Evolutionary conservation across 1,139 yeast species (phyloP).

Genomic region (Tardiomyces blankii): DNA sequence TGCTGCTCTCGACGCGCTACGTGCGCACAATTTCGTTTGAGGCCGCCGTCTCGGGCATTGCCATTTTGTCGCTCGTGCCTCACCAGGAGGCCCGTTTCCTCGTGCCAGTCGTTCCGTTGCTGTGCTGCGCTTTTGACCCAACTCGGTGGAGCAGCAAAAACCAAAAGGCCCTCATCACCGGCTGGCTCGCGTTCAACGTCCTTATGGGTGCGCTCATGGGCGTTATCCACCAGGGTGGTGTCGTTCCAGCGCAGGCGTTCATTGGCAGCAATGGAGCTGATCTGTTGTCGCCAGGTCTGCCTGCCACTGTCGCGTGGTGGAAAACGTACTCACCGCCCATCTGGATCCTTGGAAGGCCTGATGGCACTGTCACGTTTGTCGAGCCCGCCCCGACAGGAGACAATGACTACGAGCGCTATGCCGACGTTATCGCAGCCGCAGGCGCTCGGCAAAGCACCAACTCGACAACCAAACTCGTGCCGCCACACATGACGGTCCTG

Average conservation of each 20-base stretch:
- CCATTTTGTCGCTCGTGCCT: conserved; percentile 56
- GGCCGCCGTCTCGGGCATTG: conserved; percentile 50
- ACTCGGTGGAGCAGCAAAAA: conserved; percentile 7
- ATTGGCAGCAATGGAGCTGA: conserved; percentile 17
- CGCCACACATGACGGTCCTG: conserved; percentile 21
- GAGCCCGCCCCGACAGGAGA: conserved; percentile 17
- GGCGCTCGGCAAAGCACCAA: neutral
- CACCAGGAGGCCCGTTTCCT: conserved; percentile 90
- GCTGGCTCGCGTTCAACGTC: conserved; percentile 39
- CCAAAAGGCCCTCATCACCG: conserved; percentile 7
- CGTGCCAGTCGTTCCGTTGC: conserved; percentile 63
- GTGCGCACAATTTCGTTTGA: conserved; percentile 30
- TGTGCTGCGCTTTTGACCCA: conserved; percentile 49
- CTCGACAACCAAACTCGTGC: neutral
- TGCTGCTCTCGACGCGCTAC: conserved; percentile 22
- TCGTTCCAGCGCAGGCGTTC: conserved; percentile 51
- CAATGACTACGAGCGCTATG: conserved; percentile 17
- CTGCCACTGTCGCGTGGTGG: conserved; percentile 66
- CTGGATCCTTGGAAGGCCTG: conserved; percentile 52
- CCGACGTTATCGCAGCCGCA: conserved; percentile 8
- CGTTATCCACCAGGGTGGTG: conserved; percentile 80
- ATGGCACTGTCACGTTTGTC: conserved; percentile 16
- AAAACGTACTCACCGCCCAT: conserved; percentile 89
- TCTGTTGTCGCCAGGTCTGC: conserved; percentile 11
- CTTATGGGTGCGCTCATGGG: conserved; percentile 62